Evolutionary conservation across 1,284 basidiomycete genomes (phyloP), one percentile per base, ranked within the genome.

Genomic region (Leccinum solheimii): DNA sequence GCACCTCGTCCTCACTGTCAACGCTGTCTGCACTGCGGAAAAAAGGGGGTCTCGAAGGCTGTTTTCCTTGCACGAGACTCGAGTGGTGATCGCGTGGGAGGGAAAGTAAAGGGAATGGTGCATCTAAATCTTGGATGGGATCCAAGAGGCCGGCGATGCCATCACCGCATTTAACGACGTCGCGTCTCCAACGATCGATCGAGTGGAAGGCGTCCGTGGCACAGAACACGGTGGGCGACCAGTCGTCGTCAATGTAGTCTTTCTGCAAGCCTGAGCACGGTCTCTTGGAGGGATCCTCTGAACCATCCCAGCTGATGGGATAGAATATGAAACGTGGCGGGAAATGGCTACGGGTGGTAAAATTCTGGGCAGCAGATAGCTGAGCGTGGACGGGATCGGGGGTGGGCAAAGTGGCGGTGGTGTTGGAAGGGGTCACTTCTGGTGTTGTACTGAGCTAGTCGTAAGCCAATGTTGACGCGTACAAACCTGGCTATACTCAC

Each of bases 221-320:
- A 45, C 11, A 60, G 32, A 58, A 58, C 11, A 67, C 56, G 34
- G 61, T 57, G 11, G 57, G 59, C 34, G 60, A 54, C 16, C 26
- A 32, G 26, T 57, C 58, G 21, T 64, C 45, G 14, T 62, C 58
- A 1, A n/a, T 21, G 16, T 30, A 49, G 16, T 66, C 53, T 45
- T 55, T 55, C 26, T 26, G 27, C 3, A 59, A 34, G 23, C 53
- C 48, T 10, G 21, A 30, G 21, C 13, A 50, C 10, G 26, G 36
- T 60, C 5, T 51, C 52, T 61, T 26, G 23, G 43, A 30, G 45
- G 54, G 52, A 32, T 59, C 60, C 9, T 69, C 67, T 19, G 63
- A 64, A 4, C 63, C 68, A 30, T 69, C 68, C 68, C 68, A 71
- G 34, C 69, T 71, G 48, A 69, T 70, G 54, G 68, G 68, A 34